Base-by-base conservation (phyloP, 495 filamentous ascomycete species). In the Patellaria atrata region DNA sequence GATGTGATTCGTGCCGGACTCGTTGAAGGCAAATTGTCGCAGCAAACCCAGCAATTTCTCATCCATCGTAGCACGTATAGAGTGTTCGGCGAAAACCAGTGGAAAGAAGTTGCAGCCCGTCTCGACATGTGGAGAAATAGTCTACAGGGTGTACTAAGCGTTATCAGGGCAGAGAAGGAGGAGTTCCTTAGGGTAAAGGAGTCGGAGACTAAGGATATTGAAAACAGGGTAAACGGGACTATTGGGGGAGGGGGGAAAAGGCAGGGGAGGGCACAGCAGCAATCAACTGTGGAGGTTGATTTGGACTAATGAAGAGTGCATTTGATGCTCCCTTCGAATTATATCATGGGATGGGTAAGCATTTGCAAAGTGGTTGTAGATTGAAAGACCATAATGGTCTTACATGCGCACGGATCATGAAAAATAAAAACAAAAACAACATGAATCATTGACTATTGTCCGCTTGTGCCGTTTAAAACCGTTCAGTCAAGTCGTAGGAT, bases 71-170 rank as follows among this genome's bases (percentile, higher is more conserved):
- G 80, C 43, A 91, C 83, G 37, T 93, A 94, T 68, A 72, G 89
- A 19, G 87, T 93, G 17, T 96, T 99, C 49, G 82, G 82, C 38
- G 81, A 93, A 70, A 91, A 86, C 67, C 89, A 99, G 63, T 99
- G 91, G 91, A 73, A 77, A 33, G 85, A 96, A 64, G 75, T 99
- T 14, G 82, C 81, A 45, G 75, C 74, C 21, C 69, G 85, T 25
- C 59, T 99, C 49, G 85, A 94, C 59, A 79, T 79, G 50, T 96
- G 84, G 86, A 77, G 79, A 62, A 61, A 65, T 29, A 80, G 78
- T 38, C 58, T 96, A 42, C 67, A 69, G 47, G 68, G 68, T 27
- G 84, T 97, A 15, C 59, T 87, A 42, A 64, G 56, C 29, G 77
- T 85, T 13, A 68, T 99, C 21, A 74, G 72, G 52, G 61, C 64